Percentiles rank a stretch among this genome's conserved stretches.
phyloP scores from a whole-genome alignment of 495 filamentous ascomycete species.

The Hypoxylon fuscum region DNA sequence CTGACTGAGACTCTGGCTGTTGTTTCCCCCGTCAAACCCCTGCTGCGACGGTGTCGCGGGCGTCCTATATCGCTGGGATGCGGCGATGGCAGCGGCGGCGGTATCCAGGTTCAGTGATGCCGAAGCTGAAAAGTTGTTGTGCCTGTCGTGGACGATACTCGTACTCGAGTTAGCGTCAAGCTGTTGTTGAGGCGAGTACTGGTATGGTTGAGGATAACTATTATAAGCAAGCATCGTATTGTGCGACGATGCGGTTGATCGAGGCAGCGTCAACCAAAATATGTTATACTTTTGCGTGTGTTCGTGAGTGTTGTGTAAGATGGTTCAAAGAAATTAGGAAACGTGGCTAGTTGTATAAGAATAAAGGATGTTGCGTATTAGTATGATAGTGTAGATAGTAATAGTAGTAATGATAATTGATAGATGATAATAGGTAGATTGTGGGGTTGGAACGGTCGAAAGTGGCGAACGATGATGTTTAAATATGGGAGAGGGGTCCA shows the following conservation, averaged over 20 bases:
- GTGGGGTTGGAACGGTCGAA: constrained; percentile 32
- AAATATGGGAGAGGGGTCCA: constrained; percentile 22
- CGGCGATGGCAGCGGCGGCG: constrained; percentile 45
- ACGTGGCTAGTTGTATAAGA: not conserved
- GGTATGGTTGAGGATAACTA: constrained; percentile 28
- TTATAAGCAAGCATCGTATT: constrained; percentile 41
- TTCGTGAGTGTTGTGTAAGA: not conserved
- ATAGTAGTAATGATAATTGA: too few species aligned
- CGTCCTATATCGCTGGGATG: constrained; percentile 41
- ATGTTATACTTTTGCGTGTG: constrained; percentile 8
- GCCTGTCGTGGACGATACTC: constrained; percentile 17
- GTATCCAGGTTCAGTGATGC: constrained; percentile 51
- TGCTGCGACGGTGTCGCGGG: constrained; percentile 34
- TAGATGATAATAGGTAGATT: too few species aligned
- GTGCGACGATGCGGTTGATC: constrained; percentile 29
- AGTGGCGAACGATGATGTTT: constrained; percentile 36
- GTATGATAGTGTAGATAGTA: constrained; percentile 12
- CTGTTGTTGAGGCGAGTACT: constrained; percentile 24
- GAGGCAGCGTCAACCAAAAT: constrained; percentile 11
- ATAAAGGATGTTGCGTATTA: constrained; percentile 18
- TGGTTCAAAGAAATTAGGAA: constrained; percentile 19
- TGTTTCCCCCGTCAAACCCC: constrained; percentile 34
- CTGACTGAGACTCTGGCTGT: constrained; percentile 39
- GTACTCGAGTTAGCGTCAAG: constrained; percentile 27
- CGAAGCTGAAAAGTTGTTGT: constrained; percentile 14